Evolutionary conservation across 352 stramenopile species (phyloP).

Genomic region (Blastocystis sp.): DNA sequence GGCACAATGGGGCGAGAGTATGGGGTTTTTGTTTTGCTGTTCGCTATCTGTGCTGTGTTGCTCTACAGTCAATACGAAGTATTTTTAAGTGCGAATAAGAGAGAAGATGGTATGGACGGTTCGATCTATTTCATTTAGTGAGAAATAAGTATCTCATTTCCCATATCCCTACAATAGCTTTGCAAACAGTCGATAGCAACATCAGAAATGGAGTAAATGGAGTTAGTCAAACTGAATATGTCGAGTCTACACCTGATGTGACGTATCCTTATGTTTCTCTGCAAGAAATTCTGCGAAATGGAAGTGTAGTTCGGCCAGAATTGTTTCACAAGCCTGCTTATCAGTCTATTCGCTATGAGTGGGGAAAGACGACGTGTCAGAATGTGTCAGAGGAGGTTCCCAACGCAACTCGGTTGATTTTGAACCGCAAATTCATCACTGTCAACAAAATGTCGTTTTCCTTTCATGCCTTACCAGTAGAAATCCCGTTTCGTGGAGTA

Average conservation of each 20-base stretch:
- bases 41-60: no score
- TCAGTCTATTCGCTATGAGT: not conserved
- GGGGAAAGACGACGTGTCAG: not conserved
- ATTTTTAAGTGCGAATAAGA: no score
- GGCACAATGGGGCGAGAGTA: no score
- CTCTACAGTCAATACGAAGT: no score
- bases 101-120: no score
- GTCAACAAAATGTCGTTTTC: not conserved
- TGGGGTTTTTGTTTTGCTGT: no score
- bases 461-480: not conserved
- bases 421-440: constrained; percentile 12
- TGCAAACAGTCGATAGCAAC: not conserved
- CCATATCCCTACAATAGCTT: no score
- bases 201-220: not conserved
- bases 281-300: constrained; percentile 23
- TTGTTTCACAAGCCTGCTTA: not conserved
- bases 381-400: not conserved
- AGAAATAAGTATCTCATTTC: no score
- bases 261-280: not conserved
- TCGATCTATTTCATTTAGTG: no score
- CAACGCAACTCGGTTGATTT: not conserved
- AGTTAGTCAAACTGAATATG: not conserved
- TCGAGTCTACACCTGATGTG: no score
- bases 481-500: not conserved
- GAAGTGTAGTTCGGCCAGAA: not conserved